phyloP scores from a whole-genome alignment of 495 filamentous ascomycete species.

The Hyaloscypha finlandica region DNA sequence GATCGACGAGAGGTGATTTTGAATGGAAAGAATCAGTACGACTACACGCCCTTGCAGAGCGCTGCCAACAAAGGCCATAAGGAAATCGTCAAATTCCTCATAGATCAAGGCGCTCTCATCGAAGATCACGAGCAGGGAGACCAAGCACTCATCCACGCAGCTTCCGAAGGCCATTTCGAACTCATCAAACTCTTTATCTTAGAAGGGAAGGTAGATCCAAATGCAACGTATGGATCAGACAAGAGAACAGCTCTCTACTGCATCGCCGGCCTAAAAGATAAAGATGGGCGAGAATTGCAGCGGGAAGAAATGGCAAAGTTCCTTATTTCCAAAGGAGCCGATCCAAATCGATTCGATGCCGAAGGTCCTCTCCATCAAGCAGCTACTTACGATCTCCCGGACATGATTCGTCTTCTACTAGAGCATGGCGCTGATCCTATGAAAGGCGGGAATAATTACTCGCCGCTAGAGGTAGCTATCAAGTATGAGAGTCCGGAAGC shows the following conservation, averaged over 20 bases:
- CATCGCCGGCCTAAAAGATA: conserved; percentile 6
- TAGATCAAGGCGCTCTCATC: conserved; percentile 18
- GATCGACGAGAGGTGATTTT: conserved; percentile 12
- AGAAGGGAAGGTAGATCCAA: conserved; percentile 18
- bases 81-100: conserved; percentile 20
- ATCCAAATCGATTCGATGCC: conserved; percentile 8
- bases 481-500: conserved; percentile 9
- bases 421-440: conserved; percentile 32
- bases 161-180: conserved; percentile 14
- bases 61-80: conserved; percentile 13
- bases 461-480: conserved; percentile 13
- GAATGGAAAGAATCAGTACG: conserved; percentile 16
- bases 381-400: background rate
- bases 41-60: conserved; percentile 8
- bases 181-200: conserved; percentile 15
- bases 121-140: conserved; percentile 21
- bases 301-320: conserved; percentile 18
- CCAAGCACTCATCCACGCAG: conserved; percentile 11
- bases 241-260: conserved; percentile 14
- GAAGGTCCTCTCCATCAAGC: conserved; percentile 19
- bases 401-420: conserved; percentile 17
- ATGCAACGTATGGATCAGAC: background rate
- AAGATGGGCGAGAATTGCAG: background rate
- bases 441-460: conserved; percentile 5
- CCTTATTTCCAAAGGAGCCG: conserved; percentile 22